Percentiles rank a stretch among this genome's conserved stretches.
Evolutionary conservation across 305 asterid genomes (phyloP).

Genomic region (Withania somnifera): DNA sequence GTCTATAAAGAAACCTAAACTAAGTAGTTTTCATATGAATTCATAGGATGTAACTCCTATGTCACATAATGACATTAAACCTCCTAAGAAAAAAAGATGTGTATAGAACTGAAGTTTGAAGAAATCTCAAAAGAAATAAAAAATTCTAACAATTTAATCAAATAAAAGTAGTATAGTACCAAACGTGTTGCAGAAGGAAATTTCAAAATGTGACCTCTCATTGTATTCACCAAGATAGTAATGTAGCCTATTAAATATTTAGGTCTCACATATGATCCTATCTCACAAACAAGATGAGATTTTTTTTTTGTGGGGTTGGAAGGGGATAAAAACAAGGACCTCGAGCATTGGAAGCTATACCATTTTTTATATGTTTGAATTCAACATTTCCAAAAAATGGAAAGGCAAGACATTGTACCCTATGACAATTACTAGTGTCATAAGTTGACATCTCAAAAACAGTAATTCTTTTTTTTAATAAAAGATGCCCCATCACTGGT

Average conservation of each 20-base stretch:
- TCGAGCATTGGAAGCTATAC: conserved; percentile 23
- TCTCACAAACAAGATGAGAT: neutral
- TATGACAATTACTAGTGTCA: conserved; percentile 16
- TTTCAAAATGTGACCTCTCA: neutral
- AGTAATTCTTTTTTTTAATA: neutral
- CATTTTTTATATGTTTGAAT: neutral
- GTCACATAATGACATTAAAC: neutral
- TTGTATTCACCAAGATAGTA: neutral
- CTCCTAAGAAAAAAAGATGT: too few species aligned
- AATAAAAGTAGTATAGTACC: too few species aligned
- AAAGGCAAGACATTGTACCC: neutral
- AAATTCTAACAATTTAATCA: too few species aligned
- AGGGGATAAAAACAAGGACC: conserved; percentile 27
- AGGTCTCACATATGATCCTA: neutral
- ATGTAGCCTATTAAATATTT: neutral
- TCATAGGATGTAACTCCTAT: too few species aligned
- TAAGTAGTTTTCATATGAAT: neutral
- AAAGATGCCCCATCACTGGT: conserved; percentile 16
- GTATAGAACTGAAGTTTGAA: too few species aligned
- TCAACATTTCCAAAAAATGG: conserved; percentile 1
- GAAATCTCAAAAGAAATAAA: too few species aligned
- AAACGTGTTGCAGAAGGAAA: too few species aligned
- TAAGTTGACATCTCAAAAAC: conserved; percentile 26
- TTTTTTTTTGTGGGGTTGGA: neutral
- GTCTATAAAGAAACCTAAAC: neutral